Evolutionary conservation across 2,329 filamentous ascomycete genomes (phyloP).

Genomic region (Chalaropsis ovoidea): DNA sequence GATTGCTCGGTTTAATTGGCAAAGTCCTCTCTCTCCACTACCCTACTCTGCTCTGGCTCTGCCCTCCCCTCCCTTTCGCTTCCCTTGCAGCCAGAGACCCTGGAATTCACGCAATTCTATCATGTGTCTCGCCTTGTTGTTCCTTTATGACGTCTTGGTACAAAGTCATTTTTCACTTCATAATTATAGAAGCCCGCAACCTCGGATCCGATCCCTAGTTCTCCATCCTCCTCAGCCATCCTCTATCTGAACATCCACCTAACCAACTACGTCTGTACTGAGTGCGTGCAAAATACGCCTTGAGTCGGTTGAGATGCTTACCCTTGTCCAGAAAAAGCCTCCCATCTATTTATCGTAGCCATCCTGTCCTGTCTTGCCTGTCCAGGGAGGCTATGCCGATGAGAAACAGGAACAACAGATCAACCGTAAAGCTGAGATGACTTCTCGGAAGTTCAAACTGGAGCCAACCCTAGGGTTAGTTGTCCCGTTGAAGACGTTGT

Average conservation of each 20-base stretch:
- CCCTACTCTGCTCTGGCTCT: no score
- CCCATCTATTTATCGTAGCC: background rate
- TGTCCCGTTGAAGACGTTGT: no score
- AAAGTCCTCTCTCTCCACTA: no score
- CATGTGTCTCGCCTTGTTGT: conserved; percentile 14
- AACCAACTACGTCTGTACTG: background rate
- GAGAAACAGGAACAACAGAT: background rate
- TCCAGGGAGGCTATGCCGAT: background rate
- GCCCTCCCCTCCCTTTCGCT: background rate
- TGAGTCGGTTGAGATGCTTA: background rate
- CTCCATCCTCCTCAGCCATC: background rate
- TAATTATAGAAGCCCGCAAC: background rate
- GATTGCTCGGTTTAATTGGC: background rate
- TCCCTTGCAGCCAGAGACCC: background rate
- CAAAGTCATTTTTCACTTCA: background rate
- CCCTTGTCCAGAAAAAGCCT: background rate
- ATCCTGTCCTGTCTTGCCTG: background rate
- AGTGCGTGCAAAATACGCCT: background rate
- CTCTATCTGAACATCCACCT: background rate
- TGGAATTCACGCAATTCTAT: conserved; percentile 7
- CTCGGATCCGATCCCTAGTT: background rate
- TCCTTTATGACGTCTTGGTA: conserved; percentile 11
- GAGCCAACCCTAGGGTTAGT: no score
- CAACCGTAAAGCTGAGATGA: background rate
- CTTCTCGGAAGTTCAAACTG: no score